These are phyloP conservation scores for Podaxis mareebaensis DNA, from an alignment of 768 basidiomycete genomes.

Conservation along the genomic window DNA sequence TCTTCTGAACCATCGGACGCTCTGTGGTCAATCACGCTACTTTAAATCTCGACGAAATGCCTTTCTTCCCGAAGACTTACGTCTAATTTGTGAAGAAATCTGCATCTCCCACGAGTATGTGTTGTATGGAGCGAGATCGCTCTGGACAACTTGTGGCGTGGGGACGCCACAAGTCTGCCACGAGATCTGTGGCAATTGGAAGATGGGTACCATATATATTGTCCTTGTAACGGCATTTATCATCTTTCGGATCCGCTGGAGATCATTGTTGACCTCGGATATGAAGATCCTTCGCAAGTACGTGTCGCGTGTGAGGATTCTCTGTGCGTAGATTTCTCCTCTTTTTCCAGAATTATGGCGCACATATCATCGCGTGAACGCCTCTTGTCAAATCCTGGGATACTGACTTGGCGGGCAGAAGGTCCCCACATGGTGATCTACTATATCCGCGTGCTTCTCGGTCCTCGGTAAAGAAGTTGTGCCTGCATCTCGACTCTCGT, in stretches of 20 bases:
- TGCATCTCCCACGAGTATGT: background rate
- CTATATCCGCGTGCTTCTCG: background rate
- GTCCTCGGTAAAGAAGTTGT: background rate
- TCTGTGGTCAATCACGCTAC: too few species aligned
- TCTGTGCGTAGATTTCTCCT: background rate
- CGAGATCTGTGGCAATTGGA: background rate
- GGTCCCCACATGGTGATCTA: background rate
- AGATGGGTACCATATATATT: background rate
- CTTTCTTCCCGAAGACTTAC: too few species aligned
- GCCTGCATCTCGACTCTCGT: background rate
- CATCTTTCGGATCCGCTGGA: background rate
- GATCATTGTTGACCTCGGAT: background rate
- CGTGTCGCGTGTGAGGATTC: background rate
- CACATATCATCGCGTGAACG: background rate
- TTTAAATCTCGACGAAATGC: too few species aligned
- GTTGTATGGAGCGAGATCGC: background rate
- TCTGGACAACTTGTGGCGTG: background rate
- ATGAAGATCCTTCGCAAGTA: background rate
- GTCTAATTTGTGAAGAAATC: background rate
- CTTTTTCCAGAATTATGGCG: background rate
- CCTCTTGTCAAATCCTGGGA: background rate
- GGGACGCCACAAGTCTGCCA: background rate
- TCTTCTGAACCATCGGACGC: too few species aligned
- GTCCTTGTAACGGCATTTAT: background rate
- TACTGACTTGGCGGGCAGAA: background rate